Evolutionary conservation across 2,329 filamentous ascomycete genomes (phyloP), one percentile per base, ranked within the genome.

Genomic region (Penicillium hesseltinei): DNA sequence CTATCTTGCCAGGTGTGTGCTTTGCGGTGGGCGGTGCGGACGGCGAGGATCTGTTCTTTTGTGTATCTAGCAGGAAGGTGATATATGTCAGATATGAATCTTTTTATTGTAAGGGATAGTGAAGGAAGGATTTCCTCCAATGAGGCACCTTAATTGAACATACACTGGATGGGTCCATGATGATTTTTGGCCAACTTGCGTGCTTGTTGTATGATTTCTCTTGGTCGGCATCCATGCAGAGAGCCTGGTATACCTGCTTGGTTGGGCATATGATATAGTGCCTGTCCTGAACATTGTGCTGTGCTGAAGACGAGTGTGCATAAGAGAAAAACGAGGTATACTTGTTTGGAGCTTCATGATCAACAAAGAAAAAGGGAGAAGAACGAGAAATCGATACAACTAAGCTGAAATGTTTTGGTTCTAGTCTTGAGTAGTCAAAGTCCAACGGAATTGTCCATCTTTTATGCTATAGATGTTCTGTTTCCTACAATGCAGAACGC

Each of bases 11-110:
- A 79, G 9, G 83, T 88, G 65, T 84, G 80, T 2, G 88, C 85
- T 66, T 86, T 73, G 29, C 92, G 87, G 71, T 96, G 92, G 27
- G 87, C 90, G 5, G 92, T 84, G 51, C 81, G 79, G 46, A 96
- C 85, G 23, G 73, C 71, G 27, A 84, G 79, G 88, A 97, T 92
- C 71, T 96, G 88, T 62, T 89, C 82, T 68, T 88, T 81, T 19
- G 88, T 89, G 72, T 89, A 94, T 56, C 69, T 71, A n/a, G 11
- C 8, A 27, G 19, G 2, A n/a, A 31, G 2, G 21, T n/a, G 17
- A 7, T n/a, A 17, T 9, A 43, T 42, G 46, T 59, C 4, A 57
- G 31, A 33, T 5, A 13, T 15, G 15, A 23, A 11, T 11, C 1
- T n/a, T 13, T 11, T 3, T n/a, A 17, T 25, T 43, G 5, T 25